Evolutionary conservation across 2,329 filamentous ascomycete genomes (phyloP).

Genomic region (Fusarium proliferatum): DNA sequence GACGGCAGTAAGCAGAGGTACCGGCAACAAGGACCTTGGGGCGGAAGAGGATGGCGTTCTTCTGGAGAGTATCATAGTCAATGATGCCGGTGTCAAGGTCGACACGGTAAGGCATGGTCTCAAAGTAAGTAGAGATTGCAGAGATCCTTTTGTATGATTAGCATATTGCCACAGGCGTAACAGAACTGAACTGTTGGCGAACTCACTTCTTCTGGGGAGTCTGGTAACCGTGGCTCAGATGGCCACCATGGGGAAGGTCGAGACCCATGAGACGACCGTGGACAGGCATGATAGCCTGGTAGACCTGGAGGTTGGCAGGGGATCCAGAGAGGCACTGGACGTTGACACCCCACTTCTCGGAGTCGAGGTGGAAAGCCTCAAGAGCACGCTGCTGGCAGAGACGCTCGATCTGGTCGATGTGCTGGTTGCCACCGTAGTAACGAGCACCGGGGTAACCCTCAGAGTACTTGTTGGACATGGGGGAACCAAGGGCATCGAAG

Average conservation of each 20-base stretch:
- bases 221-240: constrained; percentile 97
- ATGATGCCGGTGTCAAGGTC: constrained; percentile 92
- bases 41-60: constrained; percentile 90
- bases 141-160: constrained; percentile 73
- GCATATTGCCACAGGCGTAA: not conserved
- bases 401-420: constrained; percentile 96
- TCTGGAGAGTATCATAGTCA: constrained; percentile 93
- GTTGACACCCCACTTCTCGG: constrained; percentile 97
- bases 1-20: constrained; percentile 96
- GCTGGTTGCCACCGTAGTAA: constrained; percentile 99
- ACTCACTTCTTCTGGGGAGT: constrained; percentile 89
- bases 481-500: constrained; percentile 94
- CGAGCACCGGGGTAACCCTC: constrained; percentile 98
- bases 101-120: constrained; percentile 97
- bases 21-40: constrained; percentile 97
- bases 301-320: constrained; percentile 97
- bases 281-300: constrained; percentile 95
- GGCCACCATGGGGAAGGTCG: constrained; percentile 92
- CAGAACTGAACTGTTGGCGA: not conserved
- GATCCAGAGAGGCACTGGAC: constrained; percentile 94
- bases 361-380: constrained; percentile 86
- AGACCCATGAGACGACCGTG: constrained; percentile 98
- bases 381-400: constrained; percentile 96
- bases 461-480: constrained; percentile 99
- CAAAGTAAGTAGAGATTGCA: constrained; percentile 97